Percentiles rank a stretch among this genome's conserved stretches.
Conservation (phyloP, 2,329 filamentous ascomycete species). For the Zalaria sp. region DNA sequence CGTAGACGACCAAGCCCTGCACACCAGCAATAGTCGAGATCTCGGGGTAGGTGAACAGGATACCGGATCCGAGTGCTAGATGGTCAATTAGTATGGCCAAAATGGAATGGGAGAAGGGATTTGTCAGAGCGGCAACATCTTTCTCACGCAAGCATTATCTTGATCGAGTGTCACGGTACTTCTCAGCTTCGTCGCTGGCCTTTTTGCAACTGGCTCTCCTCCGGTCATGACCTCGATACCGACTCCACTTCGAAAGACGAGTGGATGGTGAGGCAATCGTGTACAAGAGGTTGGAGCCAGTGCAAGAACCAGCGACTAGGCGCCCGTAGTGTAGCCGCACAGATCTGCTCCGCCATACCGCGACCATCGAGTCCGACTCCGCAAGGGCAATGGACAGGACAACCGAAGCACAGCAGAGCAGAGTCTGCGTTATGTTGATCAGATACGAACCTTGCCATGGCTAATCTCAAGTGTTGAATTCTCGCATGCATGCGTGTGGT, state of each 20-base stretch:
- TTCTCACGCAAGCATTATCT: slow-evolving; percentile 99
- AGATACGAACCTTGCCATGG: background rate
- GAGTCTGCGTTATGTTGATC: background rate
- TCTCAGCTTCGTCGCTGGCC: slow-evolving; percentile 60
- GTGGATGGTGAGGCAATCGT: background rate
- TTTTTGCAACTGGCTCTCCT: background rate
- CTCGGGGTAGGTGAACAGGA: slow-evolving; percentile 71
- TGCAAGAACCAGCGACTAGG: background rate
- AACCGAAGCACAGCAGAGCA: background rate
- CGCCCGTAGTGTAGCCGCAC: background rate
- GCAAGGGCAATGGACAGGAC: too few relatives aligned
- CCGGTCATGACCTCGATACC: background rate
- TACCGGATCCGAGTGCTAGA: slow-evolving; percentile 67
- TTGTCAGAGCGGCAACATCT: slow-evolving; percentile 68
- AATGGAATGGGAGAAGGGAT: slow-evolving; percentile 18
- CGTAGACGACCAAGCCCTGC: slow-evolving; percentile 66
- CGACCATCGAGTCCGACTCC: too few relatives aligned
- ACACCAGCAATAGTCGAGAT: slow-evolving; percentile 66
- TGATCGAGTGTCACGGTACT: slow-evolving; percentile 93
- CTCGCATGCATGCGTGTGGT: too few relatives aligned
- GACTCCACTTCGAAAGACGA: background rate
- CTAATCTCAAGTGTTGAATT: background rate
- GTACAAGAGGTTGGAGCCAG: too few relatives aligned
- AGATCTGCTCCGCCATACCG: background rate
- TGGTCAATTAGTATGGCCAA: slow-evolving; percentile 20